These are phyloP conservation scores for Mortierella sp. DNA, from an alignment of 371 early-diverging fungal genomes.

Conservation along the genomic window DNA sequence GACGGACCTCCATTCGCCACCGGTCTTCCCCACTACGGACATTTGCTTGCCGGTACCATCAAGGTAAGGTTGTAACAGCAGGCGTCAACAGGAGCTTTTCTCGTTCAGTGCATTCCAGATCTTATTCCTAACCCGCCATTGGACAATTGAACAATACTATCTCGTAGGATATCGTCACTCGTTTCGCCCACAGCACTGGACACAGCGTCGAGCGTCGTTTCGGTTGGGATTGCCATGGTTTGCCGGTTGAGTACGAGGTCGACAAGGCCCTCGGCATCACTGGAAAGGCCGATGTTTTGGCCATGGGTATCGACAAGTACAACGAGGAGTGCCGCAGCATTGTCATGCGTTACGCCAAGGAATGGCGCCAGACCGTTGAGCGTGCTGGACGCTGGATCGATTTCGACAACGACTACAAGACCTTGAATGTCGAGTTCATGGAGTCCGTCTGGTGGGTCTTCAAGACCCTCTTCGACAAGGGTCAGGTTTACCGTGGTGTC, in stretches of 20 bases:
- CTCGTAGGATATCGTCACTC: constrained; percentile 96
- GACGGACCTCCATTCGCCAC: constrained; percentile 99
- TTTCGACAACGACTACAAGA: constrained; percentile 99
- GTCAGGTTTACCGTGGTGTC: constrained; percentile 98
- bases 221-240: constrained; percentile 99
- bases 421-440: constrained; percentile 97
- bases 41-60: constrained; percentile 99
- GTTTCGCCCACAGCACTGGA: constrained; percentile 98
- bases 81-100: not conserved
- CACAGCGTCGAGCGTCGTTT: constrained; percentile 99
- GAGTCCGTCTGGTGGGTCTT: constrained; percentile 99
- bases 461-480: constrained; percentile 97
- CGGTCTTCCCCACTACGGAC: constrained; percentile 99
- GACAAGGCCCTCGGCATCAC: constrained; percentile 98
- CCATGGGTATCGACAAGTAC: constrained; percentile 99
- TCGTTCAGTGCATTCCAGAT: not conserved
- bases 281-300: constrained; percentile 92
- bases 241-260: constrained; percentile 99
- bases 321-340: constrained; percentile 99
- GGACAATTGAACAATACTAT: not conserved
- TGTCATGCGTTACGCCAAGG: constrained; percentile 98
- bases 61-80: constrained; percentile 72
- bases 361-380: constrained; percentile 98
- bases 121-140: not conserved
- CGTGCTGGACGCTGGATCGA: constrained; percentile 99